These are phyloP conservation scores for Metschnikowia matae DNA, from an alignment of 805 yeast genomes.

Conservation along the genomic window DNA sequence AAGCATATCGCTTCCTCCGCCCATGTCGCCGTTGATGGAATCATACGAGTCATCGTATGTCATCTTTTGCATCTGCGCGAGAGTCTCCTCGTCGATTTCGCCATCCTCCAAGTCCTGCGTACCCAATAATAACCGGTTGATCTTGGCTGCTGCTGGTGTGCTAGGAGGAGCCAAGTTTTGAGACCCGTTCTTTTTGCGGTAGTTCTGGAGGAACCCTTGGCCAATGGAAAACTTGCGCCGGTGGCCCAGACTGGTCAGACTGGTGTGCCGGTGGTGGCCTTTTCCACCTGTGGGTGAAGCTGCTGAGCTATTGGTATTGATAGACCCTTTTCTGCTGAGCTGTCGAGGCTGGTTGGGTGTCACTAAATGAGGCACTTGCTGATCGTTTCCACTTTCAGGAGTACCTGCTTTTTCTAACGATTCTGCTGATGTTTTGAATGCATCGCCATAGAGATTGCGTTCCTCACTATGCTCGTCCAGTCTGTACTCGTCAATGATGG, in stretches of 20 bases:
- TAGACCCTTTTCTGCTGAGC: conserved; percentile 38
- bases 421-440: conserved; percentile 33
- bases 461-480: conserved; percentile 28
- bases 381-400: conserved; percentile 20
- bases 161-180: conserved; percentile 44
- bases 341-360: conserved; percentile 18
- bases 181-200: conserved; percentile 47
- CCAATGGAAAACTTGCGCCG: conserved; percentile 65
- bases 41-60: conserved; percentile 57
- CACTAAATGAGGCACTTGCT: conserved; percentile 12
- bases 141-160: conserved; percentile 51
- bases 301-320: conserved; percentile 25
- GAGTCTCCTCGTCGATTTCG: conserved; percentile 28
- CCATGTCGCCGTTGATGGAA: conserved; percentile 49
- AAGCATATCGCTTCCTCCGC: conserved; percentile 57
- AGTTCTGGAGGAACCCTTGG: conserved; percentile 45
- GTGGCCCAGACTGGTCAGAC: conserved; percentile 40
- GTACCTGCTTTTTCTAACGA: conserved; percentile 25
- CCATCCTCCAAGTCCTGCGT: conserved; percentile 27
- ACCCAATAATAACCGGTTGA: conserved; percentile 26
- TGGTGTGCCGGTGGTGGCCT: conserved; percentile 38
- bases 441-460: conserved; percentile 36
- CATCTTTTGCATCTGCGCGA: conserved; percentile 22
- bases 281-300: conserved; percentile 14
- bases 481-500: conserved; percentile 17